Evolutionary conservation across 148 eudicot genomes (phyloP).

Genomic region (Dianthus caryophyllus): DNA sequence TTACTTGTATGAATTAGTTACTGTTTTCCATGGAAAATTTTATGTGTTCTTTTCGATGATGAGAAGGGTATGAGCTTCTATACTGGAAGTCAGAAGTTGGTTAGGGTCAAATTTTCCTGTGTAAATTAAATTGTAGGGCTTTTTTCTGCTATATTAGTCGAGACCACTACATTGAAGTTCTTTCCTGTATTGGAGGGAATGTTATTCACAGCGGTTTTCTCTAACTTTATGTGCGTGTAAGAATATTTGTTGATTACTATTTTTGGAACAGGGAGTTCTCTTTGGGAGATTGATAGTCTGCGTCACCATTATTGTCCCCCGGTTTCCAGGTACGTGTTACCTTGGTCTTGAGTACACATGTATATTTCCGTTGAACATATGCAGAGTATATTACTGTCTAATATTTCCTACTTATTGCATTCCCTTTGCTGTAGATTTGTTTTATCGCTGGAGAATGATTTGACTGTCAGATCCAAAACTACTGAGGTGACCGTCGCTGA

Average conservation of each 20-base stretch:
- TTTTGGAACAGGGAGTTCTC: constrained; percentile 74
- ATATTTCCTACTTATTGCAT: not conserved
- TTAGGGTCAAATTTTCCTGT: too few relatives aligned
- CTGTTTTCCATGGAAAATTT: too few relatives aligned
- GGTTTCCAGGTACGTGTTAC: constrained; percentile 66
- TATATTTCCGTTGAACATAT: too few relatives aligned
- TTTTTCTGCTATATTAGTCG: too few relatives aligned
- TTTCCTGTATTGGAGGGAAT: not conserved
- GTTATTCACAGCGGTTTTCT: not conserved
- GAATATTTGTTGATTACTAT: not conserved
- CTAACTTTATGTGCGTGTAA: not conserved
- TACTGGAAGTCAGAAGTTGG: too few relatives aligned
- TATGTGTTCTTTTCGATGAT: too few relatives aligned
- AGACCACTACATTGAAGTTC: not conserved
- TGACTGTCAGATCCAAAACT: constrained; percentile 73
- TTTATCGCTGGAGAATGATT: constrained; percentile 71
- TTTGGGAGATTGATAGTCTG: constrained; percentile 90
- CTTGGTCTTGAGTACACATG: not conserved
- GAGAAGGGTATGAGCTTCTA: too few relatives aligned
- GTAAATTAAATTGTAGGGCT: too few relatives aligned
- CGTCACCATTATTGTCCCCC: constrained; percentile 88
- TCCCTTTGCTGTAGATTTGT: constrained; percentile 54
- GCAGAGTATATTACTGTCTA: not conserved
- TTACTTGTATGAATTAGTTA: not conserved
- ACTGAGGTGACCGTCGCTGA: constrained; percentile 62